These are phyloP conservation scores for Pythium aphanidermatum DNA, from an alignment of 352 stramenopile species.

Conservation along the genomic window DNA sequence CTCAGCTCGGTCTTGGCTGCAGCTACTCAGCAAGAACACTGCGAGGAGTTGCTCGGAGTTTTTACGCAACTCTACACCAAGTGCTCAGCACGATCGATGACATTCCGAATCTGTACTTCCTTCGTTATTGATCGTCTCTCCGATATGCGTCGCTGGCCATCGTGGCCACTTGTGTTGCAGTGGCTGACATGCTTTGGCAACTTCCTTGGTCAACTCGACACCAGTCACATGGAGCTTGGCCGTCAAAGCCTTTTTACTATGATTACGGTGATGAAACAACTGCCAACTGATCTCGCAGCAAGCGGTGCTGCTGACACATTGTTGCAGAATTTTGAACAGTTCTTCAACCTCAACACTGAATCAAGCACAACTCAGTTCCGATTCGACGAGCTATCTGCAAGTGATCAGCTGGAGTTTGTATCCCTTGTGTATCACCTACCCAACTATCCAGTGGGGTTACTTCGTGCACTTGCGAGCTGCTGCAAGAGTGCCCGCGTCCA, in stretches of 20 bases:
- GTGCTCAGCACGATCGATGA: slow-evolving; percentile 61
- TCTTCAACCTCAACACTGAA: slow-evolving; percentile 48
- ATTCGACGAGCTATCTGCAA: slow-evolving; percentile 43
- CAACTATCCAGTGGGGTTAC: slow-evolving; percentile 51
- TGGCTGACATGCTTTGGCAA: slow-evolving; percentile 68
- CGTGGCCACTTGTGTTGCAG: slow-evolving; percentile 48
- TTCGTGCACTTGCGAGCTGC: slow-evolving; percentile 67
- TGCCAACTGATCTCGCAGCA: slow-evolving; percentile 42
- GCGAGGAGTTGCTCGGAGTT: slow-evolving; percentile 38
- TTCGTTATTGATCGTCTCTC: slow-evolving; percentile 65
- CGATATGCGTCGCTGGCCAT: slow-evolving; percentile 41
- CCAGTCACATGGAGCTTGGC: slow-evolving; percentile 50
- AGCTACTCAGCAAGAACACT: slow-evolving; percentile 10
- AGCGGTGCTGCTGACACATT: slow-evolving; percentile 46
- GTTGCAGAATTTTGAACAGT: slow-evolving; percentile 47
- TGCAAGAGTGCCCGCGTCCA: slow-evolving; percentile 62
- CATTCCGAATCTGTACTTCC: slow-evolving; percentile 64
- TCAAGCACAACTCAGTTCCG: slow-evolving; percentile 17
- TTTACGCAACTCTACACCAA: slow-evolving; percentile 65
- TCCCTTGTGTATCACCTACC: slow-evolving; percentile 72
- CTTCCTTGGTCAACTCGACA: slow-evolving; percentile 51
- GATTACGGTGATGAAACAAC: slow-evolving; percentile 73
- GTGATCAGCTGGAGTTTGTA: slow-evolving; percentile 65
- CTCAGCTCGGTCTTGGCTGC: slow-evolving; percentile 39
- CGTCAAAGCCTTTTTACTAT: slow-evolving; percentile 55